Base-by-base conservation (phyloP, 2,329 filamentous ascomycete genomes). In the Blastomyces silverae region DNA sequence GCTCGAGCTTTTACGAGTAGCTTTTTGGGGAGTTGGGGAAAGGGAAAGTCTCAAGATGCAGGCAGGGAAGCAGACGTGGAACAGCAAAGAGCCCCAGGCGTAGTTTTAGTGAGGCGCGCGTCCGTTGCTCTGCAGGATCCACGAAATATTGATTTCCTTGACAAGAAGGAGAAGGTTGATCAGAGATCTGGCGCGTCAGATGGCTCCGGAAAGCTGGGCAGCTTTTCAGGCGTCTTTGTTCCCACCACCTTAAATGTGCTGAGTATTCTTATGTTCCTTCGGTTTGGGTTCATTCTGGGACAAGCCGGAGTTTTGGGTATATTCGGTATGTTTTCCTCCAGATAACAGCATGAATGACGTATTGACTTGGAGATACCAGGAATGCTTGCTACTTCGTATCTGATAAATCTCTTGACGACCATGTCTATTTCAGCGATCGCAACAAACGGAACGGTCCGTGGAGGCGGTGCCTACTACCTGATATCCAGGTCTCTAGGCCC, bases 251-350 rank as follows among this genome's bases (percentile, higher is more conserved):
- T 95, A 69, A 96, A 94, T 75, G 91, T 96, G 53, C 79, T 95
- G 69, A 93, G 90, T 71, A 95, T 96, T 76, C 83, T 96, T 67
- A 95, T 96, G 90, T 96, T 96, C 78, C 81, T 96, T 71, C 86
- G 91, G 28, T 96, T 96, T 75, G 91, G 91, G 28, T 87, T 91
- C 70, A 90, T 96, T 65, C 81, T 95, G 28, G 91, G 91, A 10
- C 89, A 93, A 73, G 84, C 89, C 67, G 91, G 91, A 28, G 80
- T 95, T 56, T 68, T 93, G 55, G 91, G 90, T 61, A 94, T 92
- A 76, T 80, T 95, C 73, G 89, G 89, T 90, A 79, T 71, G 56
- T 73, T 52, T n/a, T 44, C 7, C 44, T 64, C 42, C 31, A 61
- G 53, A 34, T 59, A n/a, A 13, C 11, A 15, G 17, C 10, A n/a